These are phyloP conservation scores for Russula ochroleuca DNA, from an alignment of 768 basidiomycete genomes.

Conservation along the genomic window DNA sequence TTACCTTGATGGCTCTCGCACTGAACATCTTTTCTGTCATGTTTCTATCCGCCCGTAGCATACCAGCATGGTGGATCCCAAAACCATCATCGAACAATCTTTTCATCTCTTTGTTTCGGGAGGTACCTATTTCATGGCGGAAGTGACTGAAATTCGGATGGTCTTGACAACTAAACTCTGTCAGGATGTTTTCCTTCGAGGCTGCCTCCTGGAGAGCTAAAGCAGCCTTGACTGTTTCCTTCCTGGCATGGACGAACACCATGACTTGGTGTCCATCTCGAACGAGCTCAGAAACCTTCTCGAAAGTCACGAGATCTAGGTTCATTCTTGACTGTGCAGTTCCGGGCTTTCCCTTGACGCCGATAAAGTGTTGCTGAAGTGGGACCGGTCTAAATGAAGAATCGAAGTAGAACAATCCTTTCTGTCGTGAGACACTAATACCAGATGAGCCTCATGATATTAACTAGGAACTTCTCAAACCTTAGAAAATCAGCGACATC, in stretches of 20 bases:
- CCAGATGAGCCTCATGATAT: conserved; percentile 11
- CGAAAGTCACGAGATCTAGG: conserved; percentile 80
- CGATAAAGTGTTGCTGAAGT: conserved; percentile 95
- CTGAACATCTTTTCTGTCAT: conserved; percentile 95
- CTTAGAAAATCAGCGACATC: conserved; percentile 94
- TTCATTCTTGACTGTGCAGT: conserved; percentile 72
- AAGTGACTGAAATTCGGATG: conserved; percentile 77
- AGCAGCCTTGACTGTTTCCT: conserved; percentile 95
- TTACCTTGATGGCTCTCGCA: conserved; percentile 84
- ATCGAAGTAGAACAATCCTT: conserved; percentile 95
- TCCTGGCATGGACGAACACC: conserved; percentile 98
- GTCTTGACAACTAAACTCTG: conserved; percentile 76
- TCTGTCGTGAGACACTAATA: conserved; percentile 73
- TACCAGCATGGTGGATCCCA: conserved; percentile 98
- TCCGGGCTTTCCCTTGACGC: conserved; percentile 83
- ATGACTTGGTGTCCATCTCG: conserved; percentile 95
- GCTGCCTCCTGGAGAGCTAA: conserved; percentile 75
- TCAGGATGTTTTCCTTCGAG: conserved; percentile 59
- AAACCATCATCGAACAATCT: conserved; percentile 88
- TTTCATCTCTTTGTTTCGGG: conserved; percentile 95
- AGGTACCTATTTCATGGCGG: conserved; percentile 71
- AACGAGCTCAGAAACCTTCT: conserved; percentile 87
- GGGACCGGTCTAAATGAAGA: conserved; percentile 96
- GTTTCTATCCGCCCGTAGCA: conserved; percentile 91
- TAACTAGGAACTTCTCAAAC: conserved; percentile 40